Conservation (phyloP, 805 yeast species). For the Ogataea philodendri region DNA sequence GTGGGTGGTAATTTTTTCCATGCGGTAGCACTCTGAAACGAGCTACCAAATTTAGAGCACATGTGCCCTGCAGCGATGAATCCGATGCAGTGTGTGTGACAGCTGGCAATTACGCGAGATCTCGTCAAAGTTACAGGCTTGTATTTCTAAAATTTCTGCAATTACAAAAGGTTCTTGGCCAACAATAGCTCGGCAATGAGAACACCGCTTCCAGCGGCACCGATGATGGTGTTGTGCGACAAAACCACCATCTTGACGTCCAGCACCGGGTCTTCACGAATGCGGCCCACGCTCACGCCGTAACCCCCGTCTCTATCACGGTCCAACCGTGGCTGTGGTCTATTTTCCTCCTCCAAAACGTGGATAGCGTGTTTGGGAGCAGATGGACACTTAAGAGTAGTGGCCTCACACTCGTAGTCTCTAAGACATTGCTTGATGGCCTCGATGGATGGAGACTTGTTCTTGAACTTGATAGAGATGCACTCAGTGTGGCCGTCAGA, state of each 20-base stretch:
- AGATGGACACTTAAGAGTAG: slow-evolving; percentile 74
- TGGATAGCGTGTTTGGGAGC: slow-evolving; percentile 94
- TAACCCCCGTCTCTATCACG: slow-evolving; percentile 92
- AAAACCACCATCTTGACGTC: slow-evolving; percentile 96
- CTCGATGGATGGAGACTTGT: slow-evolving; percentile 81
- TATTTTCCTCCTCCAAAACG: slow-evolving; percentile 83
- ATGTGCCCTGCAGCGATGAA: no score
- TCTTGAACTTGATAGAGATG: slow-evolving; percentile 78
- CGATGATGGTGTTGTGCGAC: slow-evolving; percentile 95
- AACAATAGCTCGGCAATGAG: slow-evolving; percentile 88
- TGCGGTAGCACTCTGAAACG: no score
- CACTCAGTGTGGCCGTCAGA: slow-evolving; percentile 98
- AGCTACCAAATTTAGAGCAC: no score
- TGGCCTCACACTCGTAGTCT: slow-evolving; percentile 82
- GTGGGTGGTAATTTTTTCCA: no score
- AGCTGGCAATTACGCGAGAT: no score
- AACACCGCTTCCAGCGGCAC: slow-evolving; percentile 98
- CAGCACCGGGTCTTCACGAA: slow-evolving; percentile 88
- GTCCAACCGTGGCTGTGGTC: slow-evolving; percentile 98
- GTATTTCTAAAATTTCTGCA: no score
- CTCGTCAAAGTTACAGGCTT: no score
- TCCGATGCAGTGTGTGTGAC: no score
- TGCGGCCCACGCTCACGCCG: slow-evolving; percentile 92
- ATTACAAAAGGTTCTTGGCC: slow-evolving; percentile 69
- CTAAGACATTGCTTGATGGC: slow-evolving; percentile 67